Evolutionary conservation across 805 yeast genomes (phyloP).

Genomic region (Blastobotrys chiropterorum): DNA sequence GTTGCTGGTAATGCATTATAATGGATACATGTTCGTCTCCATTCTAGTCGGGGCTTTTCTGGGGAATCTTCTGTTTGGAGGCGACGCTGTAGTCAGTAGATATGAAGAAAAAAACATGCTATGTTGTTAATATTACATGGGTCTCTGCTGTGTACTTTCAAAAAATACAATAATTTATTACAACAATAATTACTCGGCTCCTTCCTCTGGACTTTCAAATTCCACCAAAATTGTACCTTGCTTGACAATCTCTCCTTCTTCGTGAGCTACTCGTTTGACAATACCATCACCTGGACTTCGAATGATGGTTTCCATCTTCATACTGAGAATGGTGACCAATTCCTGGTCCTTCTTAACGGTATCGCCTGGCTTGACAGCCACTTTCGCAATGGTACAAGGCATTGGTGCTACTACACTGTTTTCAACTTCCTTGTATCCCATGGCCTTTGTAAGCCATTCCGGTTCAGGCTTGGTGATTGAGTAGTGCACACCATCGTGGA

Average conservation of each 20-base stretch:
- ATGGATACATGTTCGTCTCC: background rate
- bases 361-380: conserved; percentile 23
- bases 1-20: background rate
- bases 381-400: conserved; percentile 29
- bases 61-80: background rate
- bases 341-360: conserved; percentile 26
- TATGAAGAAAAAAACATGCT: background rate
- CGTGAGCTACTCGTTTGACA: conserved; percentile 24
- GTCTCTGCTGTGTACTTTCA: conserved; percentile 18
- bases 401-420: conserved; percentile 27
- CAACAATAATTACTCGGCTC: background rate
- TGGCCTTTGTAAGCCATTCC: conserved; percentile 25
- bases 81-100: background rate
- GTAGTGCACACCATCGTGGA: conserved; percentile 26
- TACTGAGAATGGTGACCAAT: conserved; percentile 25
- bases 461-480: conserved; percentile 23
- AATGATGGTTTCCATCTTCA: conserved; percentile 33
- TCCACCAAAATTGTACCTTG: conserved; percentile 28
- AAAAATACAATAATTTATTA: conserved; percentile 23
- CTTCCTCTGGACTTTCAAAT: conserved; percentile 22
- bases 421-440: conserved; percentile 18
- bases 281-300: conserved; percentile 26
- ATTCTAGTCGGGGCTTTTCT: background rate
- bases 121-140: background rate
- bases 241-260: conserved; percentile 27